These are phyloP conservation scores for Smallanthus sonchifolius DNA, from an alignment of 129 eudicot genomes.

Conservation along the genomic window DNA sequence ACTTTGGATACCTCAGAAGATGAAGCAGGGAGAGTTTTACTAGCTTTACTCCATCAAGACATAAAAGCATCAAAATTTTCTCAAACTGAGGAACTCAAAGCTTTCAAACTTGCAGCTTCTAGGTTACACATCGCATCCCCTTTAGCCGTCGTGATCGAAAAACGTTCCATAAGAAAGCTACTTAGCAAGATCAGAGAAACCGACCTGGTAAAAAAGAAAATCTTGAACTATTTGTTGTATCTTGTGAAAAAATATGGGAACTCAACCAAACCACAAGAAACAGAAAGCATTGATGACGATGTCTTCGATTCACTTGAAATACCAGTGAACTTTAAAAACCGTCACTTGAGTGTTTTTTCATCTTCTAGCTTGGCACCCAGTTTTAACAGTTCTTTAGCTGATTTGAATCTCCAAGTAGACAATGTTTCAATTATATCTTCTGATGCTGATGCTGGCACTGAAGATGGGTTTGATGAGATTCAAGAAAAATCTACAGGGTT, in stretches of 20 bases:
- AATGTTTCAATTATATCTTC: conserved; percentile 23
- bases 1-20: conserved; percentile 30
- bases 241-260: conserved; percentile 36
- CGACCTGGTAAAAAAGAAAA: conserved; percentile 30
- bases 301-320: conserved; percentile 16
- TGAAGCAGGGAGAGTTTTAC: conserved; percentile 37
- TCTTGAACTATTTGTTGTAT: conserved; percentile 32
- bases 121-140: conserved; percentile 40
- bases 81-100: conserved; percentile 28
- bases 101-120: conserved; percentile 34
- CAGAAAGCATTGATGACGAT: not conserved
- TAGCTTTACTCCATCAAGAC: conserved; percentile 33
- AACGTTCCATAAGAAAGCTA: conserved; percentile 30
- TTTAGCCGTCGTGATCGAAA: conserved; percentile 32
- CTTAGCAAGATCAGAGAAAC: conserved; percentile 18
- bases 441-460: conserved; percentile 16
- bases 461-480: conserved; percentile 10
- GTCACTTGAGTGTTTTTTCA: conserved; percentile 8
- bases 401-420: conserved; percentile 30
- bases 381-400: conserved; percentile 26
- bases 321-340: conserved; percentile 18
- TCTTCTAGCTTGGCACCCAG: conserved; percentile 26
- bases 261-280: conserved; percentile 5
- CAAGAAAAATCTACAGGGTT: not conserved
- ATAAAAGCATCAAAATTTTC: conserved; percentile 20